Evolutionary conservation across 2,329 filamentous ascomycete species (phyloP), one percentile per base, ranked within the genome.

Genomic region (Aspergillus arachidicola): DNA sequence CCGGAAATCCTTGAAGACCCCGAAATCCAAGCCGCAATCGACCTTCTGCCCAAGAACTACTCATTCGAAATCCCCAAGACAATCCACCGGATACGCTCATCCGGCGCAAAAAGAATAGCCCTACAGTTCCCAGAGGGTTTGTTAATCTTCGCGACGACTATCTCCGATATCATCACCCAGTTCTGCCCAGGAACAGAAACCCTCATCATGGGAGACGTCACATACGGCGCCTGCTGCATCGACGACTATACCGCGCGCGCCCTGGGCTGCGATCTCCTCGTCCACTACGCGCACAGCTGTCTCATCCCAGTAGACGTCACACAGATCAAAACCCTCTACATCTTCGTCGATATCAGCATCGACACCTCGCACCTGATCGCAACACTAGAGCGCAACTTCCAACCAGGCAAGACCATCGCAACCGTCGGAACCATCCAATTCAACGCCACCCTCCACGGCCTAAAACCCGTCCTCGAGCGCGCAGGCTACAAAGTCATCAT

Each of bases 61-160:
- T 94, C 92, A 71, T 99, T 99, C 76, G 95, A 99, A 81, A 93
- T 99, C 61, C 95, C 93, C 76, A 99, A 99, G 82, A 99, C 95
- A 10, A 96, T 99, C 72, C 93, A 98, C 79, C 89, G 94, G 55
- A 94, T 99, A 77, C 90, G 92, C 51, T 90, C 89, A 1, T 88
- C 90, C 10, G 88, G 86, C 10, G 89, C 94, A 1, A 94, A 89
- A 75, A 91, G 89, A 68, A 89, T 99, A 2, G 96, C 94, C 0
- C 84, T 99, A n/a, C 95, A 99, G 79, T 95, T 99, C 84, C 95
- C 95, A 6, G 96, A 99, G 79, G 95, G 95, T 1, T 85, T 99
- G 1, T 86, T 99, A 32, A 84, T 99, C 61, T 99, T 99, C 76
- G 95, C 95, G 26, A 98, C 95, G 30, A 99, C 95, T 41, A 94